Percentiles rank a stretch among this genome's conserved stretches.
Evolutionary conservation across 495 filamentous ascomycete genomes (phyloP).

Genomic region (Peziza echinospora): DNA sequence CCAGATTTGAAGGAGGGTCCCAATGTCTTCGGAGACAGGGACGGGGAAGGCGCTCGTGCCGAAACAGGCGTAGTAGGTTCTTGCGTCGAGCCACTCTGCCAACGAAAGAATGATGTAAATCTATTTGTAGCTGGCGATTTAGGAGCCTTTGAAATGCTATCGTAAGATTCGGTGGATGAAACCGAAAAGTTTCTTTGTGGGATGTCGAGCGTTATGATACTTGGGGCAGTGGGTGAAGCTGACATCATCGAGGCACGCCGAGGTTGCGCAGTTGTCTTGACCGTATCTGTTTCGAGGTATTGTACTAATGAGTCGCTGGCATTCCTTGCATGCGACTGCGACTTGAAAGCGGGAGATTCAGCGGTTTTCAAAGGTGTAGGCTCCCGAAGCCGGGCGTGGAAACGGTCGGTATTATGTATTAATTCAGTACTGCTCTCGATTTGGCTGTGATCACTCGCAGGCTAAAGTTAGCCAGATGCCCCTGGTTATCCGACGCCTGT

Average conservation of each 20-base stretch:
- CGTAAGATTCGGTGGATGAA: constrained; percentile 16
- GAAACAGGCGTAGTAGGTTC: constrained; percentile 43
- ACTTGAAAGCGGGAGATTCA: too few relatives aligned
- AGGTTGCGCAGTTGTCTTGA: constrained; percentile 1
- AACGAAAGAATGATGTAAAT: constrained; percentile 48
- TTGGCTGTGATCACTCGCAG: too few relatives aligned
- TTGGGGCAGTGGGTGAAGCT: constrained; percentile 7
- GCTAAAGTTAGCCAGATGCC: too few relatives aligned
- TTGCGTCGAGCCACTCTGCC: constrained; percentile 36
- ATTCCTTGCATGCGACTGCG: constrained; percentile 19
- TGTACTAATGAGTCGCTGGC: constrained; percentile 17
- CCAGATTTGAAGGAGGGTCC: constrained; percentile 15
- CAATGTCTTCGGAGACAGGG: constrained; percentile 35
- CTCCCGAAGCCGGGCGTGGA: too few relatives aligned
- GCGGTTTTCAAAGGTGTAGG: too few relatives aligned
- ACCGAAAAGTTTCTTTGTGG: constrained; percentile 11
- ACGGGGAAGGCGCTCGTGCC: constrained; percentile 36
- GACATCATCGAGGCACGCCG: constrained; percentile 7
- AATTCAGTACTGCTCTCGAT: too few relatives aligned
- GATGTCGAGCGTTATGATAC: constrained; percentile 16
- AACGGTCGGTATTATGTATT: too few relatives aligned
- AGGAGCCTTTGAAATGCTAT: constrained; percentile 25
- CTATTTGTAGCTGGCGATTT: constrained; percentile 37
- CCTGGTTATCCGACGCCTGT: too few relatives aligned
- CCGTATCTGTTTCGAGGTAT: constrained; percentile 4